These are phyloP conservation scores for Globisporangium splendens DNA, from an alignment of 352 stramenopile species.

Conservation along the genomic window DNA sequence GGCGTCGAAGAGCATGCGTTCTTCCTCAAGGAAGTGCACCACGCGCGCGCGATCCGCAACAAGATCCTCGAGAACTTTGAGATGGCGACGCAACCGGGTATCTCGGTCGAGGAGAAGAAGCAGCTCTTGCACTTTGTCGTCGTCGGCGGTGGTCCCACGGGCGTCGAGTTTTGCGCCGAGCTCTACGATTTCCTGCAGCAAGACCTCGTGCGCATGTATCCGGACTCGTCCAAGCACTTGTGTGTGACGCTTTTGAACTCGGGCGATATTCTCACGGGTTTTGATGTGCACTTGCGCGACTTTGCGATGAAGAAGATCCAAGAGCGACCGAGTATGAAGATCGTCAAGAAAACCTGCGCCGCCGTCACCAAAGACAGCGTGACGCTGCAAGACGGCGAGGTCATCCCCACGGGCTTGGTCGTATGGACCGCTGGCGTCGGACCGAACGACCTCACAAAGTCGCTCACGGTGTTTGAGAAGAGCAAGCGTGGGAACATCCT, in stretches of 20 bases:
- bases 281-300: slow-evolving; percentile 61
- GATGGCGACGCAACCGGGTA: slow-evolving; percentile 83
- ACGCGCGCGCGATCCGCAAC: slow-evolving; percentile 87
- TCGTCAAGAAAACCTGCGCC: slow-evolving; percentile 80
- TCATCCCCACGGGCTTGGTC: slow-evolving; percentile 56
- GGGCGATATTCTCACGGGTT: slow-evolving; percentile 68
- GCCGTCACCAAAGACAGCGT: slow-evolving; percentile 64
- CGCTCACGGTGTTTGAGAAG: slow-evolving; percentile 65
- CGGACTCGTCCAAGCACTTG: slow-evolving; percentile 67
- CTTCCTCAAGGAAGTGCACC: slow-evolving; percentile 97
- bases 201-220: slow-evolving; percentile 88
- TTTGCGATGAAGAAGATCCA: slow-evolving; percentile 78
- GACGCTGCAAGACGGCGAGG: slow-evolving; percentile 52
- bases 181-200: slow-evolving; percentile 92
- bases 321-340: slow-evolving; percentile 71
- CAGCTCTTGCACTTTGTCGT: slow-evolving; percentile 97
- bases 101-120: slow-evolving; percentile 82
- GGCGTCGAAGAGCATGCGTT: slow-evolving; percentile 92
- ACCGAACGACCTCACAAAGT: slow-evolving; percentile 79
- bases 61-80: slow-evolving; percentile 93
- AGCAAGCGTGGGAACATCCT: slow-evolving; percentile 79
- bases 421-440: slow-evolving; percentile 80
- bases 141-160: slow-evolving; percentile 94
- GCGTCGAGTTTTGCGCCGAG: slow-evolving; percentile 95
- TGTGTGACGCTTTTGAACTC: slow-evolving; percentile 70